Percentiles rank a stretch among this genome's conserved stretches.
These are phyloP conservation scores for Rhodotorula sp. DNA, from an alignment of 1,284 basidiomycete species.

Conservation along the genomic window DNA sequence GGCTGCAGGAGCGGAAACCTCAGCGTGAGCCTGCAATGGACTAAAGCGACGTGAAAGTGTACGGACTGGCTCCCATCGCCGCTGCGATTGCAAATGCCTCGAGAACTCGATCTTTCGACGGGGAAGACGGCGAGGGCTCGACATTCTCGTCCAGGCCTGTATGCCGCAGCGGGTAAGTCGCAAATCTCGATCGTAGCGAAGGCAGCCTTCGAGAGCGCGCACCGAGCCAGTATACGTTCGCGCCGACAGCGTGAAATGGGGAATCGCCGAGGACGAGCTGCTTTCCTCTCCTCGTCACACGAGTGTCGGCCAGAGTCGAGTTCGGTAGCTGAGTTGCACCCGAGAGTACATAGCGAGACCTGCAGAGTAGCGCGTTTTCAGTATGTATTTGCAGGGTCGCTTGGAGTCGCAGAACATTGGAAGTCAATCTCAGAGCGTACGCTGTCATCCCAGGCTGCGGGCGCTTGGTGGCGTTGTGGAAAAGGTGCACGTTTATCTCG, in stretches of 20 bases:
- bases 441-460: too few relatives aligned
- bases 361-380: background rate
- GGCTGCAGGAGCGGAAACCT: conserved; percentile 15
- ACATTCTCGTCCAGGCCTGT: conserved; percentile 45
- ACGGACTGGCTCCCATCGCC: conserved; percentile 49
- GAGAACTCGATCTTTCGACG: conserved; percentile 45
- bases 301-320: background rate
- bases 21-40: background rate
- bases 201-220: conserved; percentile 20
- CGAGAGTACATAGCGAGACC: conserved; percentile 18
- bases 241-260: conserved; percentile 43
- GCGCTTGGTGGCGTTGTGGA: too few relatives aligned
- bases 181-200: too few relatives aligned
- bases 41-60: background rate
- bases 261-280: conserved; percentile 33
- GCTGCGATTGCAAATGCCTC: conserved; percentile 45
- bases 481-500: too few relatives aligned
- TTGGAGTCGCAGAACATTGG: too few relatives aligned
- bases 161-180: background rate
- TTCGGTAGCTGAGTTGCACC: conserved; percentile 25
- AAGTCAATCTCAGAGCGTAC: too few relatives aligned
- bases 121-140: conserved; percentile 46
- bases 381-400: too few relatives aligned
- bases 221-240: conserved; percentile 51
- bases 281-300: background rate